Evolutionary conservation across 78 protist species (phyloP).

Genomic region (Protostelium mycophagum): DNA sequence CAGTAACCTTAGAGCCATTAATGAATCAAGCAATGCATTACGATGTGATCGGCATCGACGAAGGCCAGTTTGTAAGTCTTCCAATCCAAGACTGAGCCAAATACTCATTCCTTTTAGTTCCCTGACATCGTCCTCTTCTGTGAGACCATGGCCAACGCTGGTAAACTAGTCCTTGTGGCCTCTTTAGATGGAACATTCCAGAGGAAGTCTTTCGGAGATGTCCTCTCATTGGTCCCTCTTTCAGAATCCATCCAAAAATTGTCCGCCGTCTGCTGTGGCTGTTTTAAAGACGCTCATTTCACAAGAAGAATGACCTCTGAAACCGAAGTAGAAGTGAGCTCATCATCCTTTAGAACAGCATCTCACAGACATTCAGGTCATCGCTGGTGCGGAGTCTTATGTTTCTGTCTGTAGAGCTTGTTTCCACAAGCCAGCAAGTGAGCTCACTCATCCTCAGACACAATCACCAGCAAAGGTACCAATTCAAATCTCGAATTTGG

Average conservation of each 20-base stretch:
- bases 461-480: not conserved
- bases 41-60: constrained; percentile 89
- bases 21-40: constrained; percentile 14
- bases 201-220: constrained; percentile 66
- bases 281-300: constrained; percentile 76
- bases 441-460: not conserved
- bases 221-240: constrained; percentile 69
- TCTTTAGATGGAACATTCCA: constrained; percentile 87
- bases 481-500: no score
- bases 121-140: constrained; percentile 80
- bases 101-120: constrained; percentile 28
- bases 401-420: constrained; percentile 83
- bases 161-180: constrained; percentile 84
- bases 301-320: constrained; percentile 60
- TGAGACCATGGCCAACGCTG: constrained; percentile 73
- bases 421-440: constrained; percentile 6
- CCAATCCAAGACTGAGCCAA: not conserved
- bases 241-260: constrained; percentile 79
- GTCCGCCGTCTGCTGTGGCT: constrained; percentile 77
- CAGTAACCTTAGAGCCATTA: constrained; percentile 34
- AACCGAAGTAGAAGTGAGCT: constrained; percentile 56
- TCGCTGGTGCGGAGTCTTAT: constrained; percentile 89
- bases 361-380: no score
- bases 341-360: no score
- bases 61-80: constrained; percentile 82